Conservation (phyloP, 306 rosid genomes). For the Dryas octopetala region DNA sequence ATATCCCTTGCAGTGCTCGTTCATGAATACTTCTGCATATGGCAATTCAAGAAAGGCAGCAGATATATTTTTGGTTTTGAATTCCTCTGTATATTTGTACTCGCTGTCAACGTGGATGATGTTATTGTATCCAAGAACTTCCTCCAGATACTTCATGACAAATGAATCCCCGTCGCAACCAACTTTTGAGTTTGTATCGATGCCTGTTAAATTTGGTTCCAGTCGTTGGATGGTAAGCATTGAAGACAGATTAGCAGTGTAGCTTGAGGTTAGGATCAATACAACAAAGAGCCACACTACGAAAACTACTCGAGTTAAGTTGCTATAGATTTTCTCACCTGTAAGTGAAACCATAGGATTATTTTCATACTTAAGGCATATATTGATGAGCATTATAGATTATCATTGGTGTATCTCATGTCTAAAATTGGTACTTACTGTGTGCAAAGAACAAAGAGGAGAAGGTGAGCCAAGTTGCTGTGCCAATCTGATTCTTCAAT, state of each 20-base stretch:
- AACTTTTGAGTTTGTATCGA: conserved; percentile 40
- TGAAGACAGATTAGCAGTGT: conserved; percentile 72
- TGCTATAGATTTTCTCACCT: conserved; percentile 50
- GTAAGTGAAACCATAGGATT: conserved; percentile 7
- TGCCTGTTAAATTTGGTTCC: conserved; percentile 25
- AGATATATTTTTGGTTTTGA: conserved; percentile 32
- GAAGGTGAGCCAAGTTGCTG: conserved; percentile 58
- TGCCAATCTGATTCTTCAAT: conserved; percentile 46
- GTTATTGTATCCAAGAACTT: conserved; percentile 40
- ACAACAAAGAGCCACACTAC: conserved; percentile 54
- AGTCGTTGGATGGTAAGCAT: conserved; percentile 46
- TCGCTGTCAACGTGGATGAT: conserved; percentile 23
- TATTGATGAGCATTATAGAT: no score
- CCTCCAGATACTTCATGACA: conserved; percentile 39
- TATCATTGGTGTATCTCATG: neutral
- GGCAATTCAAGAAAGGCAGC: conserved; percentile 82
- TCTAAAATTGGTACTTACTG: conserved; percentile 37
- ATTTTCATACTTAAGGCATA: neutral
- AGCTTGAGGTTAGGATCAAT: conserved; percentile 57
- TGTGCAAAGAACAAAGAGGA: conserved; percentile 71
- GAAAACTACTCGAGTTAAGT: conserved; percentile 45
- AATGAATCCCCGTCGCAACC: conserved; percentile 53
- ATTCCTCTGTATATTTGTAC: conserved; percentile 20
- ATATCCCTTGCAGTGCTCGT: conserved; percentile 45
- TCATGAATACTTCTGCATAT: conserved; percentile 49